phyloP scores from a whole-genome alignment of 352 stramenopile genomes.

The Peronosclerospora sorghi region DNA sequence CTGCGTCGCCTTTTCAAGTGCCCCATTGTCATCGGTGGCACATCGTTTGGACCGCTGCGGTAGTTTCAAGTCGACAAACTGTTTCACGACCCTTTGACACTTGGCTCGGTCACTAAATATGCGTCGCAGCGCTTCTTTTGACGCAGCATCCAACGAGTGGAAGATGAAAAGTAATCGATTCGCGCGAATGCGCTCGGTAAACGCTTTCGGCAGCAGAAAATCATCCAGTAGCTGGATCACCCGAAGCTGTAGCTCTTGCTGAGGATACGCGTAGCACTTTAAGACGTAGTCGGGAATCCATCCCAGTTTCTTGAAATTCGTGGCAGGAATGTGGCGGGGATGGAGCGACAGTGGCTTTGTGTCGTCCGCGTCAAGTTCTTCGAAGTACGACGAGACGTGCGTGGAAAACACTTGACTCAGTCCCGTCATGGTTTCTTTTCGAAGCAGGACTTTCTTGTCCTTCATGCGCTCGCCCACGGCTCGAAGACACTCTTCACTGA shows the following conservation, averaged over 20 bases:
- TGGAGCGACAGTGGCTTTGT: slow-evolving; percentile 12
- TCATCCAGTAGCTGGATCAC: slow-evolving; percentile 80
- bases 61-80: slow-evolving; percentile 44
- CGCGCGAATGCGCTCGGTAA: slow-evolving; percentile 35
- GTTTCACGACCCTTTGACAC: slow-evolving; percentile 21
- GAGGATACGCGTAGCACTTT: slow-evolving; percentile 79
- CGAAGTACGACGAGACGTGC: slow-evolving; percentile 57
- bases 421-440: slow-evolving; percentile 84
- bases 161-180: slow-evolving; percentile 69
- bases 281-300: slow-evolving; percentile 80
- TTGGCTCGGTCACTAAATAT: slow-evolving; percentile 53
- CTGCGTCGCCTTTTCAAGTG: slow-evolving; percentile 21
- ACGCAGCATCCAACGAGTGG: slow-evolving; percentile 42
- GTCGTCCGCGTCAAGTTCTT: slow-evolving; percentile 14
- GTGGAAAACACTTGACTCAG: slow-evolving; percentile 71
- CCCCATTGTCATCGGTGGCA: slow-evolving; percentile 1
- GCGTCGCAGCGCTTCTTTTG: slow-evolving; percentile 61
- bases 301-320: slow-evolving; percentile 48
- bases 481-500: slow-evolving; percentile 56
- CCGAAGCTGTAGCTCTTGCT: slow-evolving; percentile 74
- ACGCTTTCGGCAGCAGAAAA: slow-evolving; percentile 65
- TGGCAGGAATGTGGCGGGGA: slow-evolving; percentile 22
- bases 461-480: slow-evolving; percentile 81
- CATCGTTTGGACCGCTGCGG: slow-evolving; percentile 22
- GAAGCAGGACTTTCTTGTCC: slow-evolving; percentile 68